Conservation (phyloP, 306 rosid genomes). For the Vigna reflexopilosa region DNA sequence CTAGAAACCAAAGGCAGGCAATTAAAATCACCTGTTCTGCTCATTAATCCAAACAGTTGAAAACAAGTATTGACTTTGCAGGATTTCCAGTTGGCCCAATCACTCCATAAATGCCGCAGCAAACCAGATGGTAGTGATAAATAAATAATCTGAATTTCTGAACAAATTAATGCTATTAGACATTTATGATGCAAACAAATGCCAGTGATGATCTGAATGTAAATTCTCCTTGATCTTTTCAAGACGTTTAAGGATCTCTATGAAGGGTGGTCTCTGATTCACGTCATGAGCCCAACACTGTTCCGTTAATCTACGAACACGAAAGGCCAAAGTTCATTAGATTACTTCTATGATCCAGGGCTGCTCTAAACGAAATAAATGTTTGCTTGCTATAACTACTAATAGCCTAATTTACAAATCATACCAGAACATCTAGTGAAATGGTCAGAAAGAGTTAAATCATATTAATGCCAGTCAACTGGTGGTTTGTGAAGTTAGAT, state of each 20-base stretch:
- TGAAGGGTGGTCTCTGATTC: conserved; percentile 87
- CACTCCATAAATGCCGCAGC: conserved; percentile 53
- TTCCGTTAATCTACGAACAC: conserved; percentile 70
- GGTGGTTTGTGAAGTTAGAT: conserved; percentile 25
- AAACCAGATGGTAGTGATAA: conserved; percentile 44
- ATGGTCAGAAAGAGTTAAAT: neutral
- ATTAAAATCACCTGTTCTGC: conserved; percentile 37
- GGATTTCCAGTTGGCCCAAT: conserved; percentile 46
- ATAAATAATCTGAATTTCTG: conserved; percentile 47
- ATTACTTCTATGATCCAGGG: conserved; percentile 36
- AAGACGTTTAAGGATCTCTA: conserved; percentile 90
- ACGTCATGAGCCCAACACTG: conserved; percentile 88
- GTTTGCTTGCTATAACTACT: conserved; percentile 15
- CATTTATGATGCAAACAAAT: conserved; percentile 63
- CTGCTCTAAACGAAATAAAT: conserved; percentile 22
- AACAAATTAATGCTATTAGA: conserved; percentile 35
- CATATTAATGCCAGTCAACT: conserved; percentile 11
- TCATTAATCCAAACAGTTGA: conserved; percentile 40
- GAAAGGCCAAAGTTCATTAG: conserved; percentile 29
- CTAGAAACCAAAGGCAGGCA: conserved; percentile 30
- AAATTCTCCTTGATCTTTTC: conserved; percentile 81
- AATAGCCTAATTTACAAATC: conserved; percentile 37
- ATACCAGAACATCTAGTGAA: conserved; percentile 27
- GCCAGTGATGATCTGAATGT: conserved; percentile 83
- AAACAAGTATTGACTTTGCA: conserved; percentile 36